Conservation (phyloP, 257 asterid genomes). For the Echites panduratus region DNA sequence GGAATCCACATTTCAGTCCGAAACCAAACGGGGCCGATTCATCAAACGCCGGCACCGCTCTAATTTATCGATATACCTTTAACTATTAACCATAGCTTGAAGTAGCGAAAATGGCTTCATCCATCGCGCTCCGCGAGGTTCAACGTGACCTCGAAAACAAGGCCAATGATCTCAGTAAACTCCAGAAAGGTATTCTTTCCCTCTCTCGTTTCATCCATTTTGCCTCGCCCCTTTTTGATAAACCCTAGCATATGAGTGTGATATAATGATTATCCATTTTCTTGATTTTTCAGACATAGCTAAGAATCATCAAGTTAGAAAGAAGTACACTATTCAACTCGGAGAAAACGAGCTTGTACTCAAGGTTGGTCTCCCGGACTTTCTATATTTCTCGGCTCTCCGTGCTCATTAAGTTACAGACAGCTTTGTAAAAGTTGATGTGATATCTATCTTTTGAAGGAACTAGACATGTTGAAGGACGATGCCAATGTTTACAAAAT, state of each 20-base stretch:
- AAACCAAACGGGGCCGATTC: not conserved
- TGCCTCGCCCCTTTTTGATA: not conserved
- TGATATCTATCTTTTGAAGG: conserved; percentile 35
- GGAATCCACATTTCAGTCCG: not conserved
- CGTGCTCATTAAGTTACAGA: not conserved
- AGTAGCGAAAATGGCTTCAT: conserved; percentile 24
- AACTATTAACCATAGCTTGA: not conserved
- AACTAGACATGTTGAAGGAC: conserved; percentile 76
- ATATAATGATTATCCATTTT: not conserved
- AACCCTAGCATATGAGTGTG: not conserved
- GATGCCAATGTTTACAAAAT: conserved; percentile 91
- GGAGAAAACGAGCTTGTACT: conserved; percentile 98
- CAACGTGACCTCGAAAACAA: conserved; percentile 87
- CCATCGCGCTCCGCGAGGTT: conserved; percentile 54
- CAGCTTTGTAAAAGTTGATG: not conserved
- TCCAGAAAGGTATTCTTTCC: conserved; percentile 54
- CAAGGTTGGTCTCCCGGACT: conserved; percentile 49
- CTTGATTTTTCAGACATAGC: conserved; percentile 38
- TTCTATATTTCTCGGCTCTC: conserved; percentile 8
- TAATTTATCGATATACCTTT: not conserved
- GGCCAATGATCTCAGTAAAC: conserved; percentile 72
- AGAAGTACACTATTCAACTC: conserved; percentile 87
- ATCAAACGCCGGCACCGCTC: not conserved
- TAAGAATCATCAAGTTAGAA: conserved; percentile 86
- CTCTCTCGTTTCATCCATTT: not conserved